Percentiles rank a stretch among this genome's conserved stretches.
Evolutionary conservation across 2,329 filamentous ascomycete species (phyloP).

Genomic region (Mycocentrospora acerina): DNA sequence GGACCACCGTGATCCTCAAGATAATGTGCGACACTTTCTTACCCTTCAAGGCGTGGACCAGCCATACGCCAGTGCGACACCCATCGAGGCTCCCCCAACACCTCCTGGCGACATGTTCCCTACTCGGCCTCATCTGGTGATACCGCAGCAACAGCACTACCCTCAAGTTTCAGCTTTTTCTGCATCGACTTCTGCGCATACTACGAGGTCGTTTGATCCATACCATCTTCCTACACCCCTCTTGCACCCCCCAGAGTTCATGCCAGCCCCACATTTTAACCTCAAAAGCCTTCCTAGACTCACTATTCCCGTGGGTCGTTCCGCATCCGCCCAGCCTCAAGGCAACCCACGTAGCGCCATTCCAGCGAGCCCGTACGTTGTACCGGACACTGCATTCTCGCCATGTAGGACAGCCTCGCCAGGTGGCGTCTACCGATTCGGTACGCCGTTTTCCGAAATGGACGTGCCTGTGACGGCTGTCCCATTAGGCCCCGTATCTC

Average conservation of each 20-base stretch:
- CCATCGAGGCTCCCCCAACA: conserved; percentile 52
- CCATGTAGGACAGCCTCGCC: conserved; percentile 56
- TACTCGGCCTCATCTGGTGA: conserved; percentile 31
- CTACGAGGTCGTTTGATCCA: conserved; percentile 33
- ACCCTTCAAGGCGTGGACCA: conserved; percentile 73
- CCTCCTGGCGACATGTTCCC: conserved; percentile 46
- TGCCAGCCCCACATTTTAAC: conserved; percentile 51
- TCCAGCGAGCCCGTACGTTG: conserved; percentile 27
- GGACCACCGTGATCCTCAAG: conserved; percentile 76
- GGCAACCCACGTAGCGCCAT: conserved; percentile 27
- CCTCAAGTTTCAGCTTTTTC: conserved; percentile 37
- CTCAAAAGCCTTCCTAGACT: conserved; percentile 59
- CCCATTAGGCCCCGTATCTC: conserved; percentile 69
- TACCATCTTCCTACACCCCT: conserved; percentile 31
- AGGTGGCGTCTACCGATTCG: conserved; percentile 69
- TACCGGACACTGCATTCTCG: conserved; percentile 45
- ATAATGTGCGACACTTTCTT: conserved; percentile 90
- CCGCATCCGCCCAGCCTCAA: conserved; percentile 36
- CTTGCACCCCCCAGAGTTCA: conserved; percentile 42
- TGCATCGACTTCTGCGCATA: conserved; percentile 37
- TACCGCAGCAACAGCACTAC: conserved; percentile 30
- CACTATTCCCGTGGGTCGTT: conserved; percentile 53
- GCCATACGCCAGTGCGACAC: conserved; percentile 65
- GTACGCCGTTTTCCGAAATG: conserved; percentile 88
- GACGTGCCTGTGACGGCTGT: conserved; percentile 81